Evolutionary conservation across 306 rosid genomes (phyloP).

Genomic region (Hylodesmum podocarpum): DNA sequence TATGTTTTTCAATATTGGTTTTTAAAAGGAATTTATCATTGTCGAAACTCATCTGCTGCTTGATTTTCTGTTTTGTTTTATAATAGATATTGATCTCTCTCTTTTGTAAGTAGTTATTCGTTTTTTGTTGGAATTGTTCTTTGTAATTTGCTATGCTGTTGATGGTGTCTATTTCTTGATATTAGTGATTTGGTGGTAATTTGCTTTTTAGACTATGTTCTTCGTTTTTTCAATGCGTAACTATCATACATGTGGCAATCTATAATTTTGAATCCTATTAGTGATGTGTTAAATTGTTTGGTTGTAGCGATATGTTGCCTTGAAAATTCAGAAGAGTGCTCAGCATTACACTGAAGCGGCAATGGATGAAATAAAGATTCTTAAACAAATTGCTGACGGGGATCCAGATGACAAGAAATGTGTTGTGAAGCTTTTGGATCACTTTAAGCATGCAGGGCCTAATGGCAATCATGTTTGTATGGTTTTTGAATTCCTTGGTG

Average conservation of each 20-base stretch:
- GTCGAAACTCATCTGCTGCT: background rate
- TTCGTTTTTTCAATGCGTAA: background rate
- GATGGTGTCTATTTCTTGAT: background rate
- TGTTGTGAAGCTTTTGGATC: conserved; percentile 94
- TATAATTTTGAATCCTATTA: conserved; percentile 7
- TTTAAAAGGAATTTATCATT: background rate
- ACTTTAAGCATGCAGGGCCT: conserved; percentile 96
- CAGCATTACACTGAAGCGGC: conserved; percentile 98
- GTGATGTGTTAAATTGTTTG: conserved; percentile 14
- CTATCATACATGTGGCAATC: background rate
- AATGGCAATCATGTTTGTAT: conserved; percentile 96
- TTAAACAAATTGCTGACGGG: conserved; percentile 92
- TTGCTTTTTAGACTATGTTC: background rate
- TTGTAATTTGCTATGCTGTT: background rate
- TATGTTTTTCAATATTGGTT: background rate
- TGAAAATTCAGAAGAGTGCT: conserved; percentile 98
- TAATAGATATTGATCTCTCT: background rate
- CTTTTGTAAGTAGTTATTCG: background rate
- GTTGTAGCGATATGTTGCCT: conserved; percentile 84
- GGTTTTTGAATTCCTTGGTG: conserved; percentile 97
- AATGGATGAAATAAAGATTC: conserved; percentile 93
- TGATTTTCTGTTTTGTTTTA: conserved; percentile 9
- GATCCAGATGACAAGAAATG: conserved; percentile 82
- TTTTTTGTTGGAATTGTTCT: background rate
- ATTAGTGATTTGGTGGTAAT: background rate